Evolutionary conservation across 2,329 filamentous ascomycete genomes (phyloP).

Genomic region (Xylaria sp.): DNA sequence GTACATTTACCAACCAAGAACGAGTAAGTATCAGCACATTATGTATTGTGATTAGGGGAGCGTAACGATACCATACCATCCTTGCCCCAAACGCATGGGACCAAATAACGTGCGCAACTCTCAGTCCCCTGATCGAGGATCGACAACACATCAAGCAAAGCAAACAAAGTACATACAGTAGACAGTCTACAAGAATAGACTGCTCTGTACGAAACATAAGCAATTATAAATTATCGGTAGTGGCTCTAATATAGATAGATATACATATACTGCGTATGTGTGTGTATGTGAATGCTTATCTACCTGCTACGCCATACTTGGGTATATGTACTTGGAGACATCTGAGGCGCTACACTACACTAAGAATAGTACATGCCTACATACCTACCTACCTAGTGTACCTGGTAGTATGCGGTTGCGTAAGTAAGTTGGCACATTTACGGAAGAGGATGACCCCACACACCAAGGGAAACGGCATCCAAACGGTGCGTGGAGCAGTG

Average conservation of each 20-base stretch:
- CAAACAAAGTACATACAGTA: conserved; percentile 9
- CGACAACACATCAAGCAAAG: conserved; percentile 27
- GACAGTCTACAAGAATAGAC: neutral
- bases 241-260: neutral
- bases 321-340: neutral
- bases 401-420: too few species aligned
- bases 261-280: too few species aligned
- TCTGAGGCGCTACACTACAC: neutral
- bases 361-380: neutral
- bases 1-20: conserved; percentile 26
- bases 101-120: conserved; percentile 22
- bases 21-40: conserved; percentile 8
- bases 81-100: conserved; percentile 26
- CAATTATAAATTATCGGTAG: neutral
- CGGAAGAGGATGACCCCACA: conserved; percentile 20
- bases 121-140: conserved; percentile 27
- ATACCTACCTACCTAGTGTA: too few species aligned
- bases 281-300: neutral
- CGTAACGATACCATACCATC: neutral
- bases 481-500: conserved; percentile 30
- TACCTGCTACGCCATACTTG: neutral
- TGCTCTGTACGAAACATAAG: neutral
- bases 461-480: conserved; percentile 22
- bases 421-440: neutral
- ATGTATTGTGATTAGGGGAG: neutral